Evolutionary conservation across 148 eudicot genomes (phyloP), one percentile per base, ranked within the genome.

Genomic region (Rhododendron williamsianum): DNA sequence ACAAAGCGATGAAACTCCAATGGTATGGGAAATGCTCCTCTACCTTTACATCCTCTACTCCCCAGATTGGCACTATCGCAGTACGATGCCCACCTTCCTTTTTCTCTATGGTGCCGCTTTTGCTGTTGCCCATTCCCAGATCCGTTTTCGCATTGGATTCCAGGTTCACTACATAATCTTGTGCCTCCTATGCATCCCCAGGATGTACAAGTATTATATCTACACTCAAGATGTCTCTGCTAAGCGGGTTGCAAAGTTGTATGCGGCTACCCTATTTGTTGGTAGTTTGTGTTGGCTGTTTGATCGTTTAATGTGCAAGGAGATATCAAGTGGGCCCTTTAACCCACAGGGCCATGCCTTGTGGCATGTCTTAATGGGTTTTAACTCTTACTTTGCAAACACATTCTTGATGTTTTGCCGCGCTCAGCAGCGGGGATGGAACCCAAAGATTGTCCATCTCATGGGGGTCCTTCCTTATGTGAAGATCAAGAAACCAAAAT

Each of bases 21-120:
- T 96, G 98, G 96, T 96, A 7, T 96, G 98, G 98, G 98, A 96
- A 87, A 91, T 96, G 96, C 98, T 96, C 77, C 94, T 96, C 27
- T 96, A 96, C 85, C 90, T 96, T 82, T 94, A 96, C 90, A 96
- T 96, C 83, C 96, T 96, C 73, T 94, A 96, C 88, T 96, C 98
- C 15, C 98, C 98, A 23, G 98, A 94, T 89, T 96, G 98, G 98
- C 98, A 96, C 78, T 96, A 96, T 80, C 92, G 92, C 78, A 96
- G 98, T 91, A 96, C 98, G 76, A 96, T 96, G 93, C 98, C 98
- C 35, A 94, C 95, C 41, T 92, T 96, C 86, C 87, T 96, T 65
- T 96, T 96, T 89, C 87, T 96, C 21, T 96, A 96, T 76, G 98
- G 94, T 48, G 95, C 93, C 58, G 89, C 88, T 86, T 96, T 94